These are phyloP conservation scores for Aspergillus nidulans DNA, from an alignment of 495 filamentous ascomycete species.

Conservation along the genomic window DNA sequence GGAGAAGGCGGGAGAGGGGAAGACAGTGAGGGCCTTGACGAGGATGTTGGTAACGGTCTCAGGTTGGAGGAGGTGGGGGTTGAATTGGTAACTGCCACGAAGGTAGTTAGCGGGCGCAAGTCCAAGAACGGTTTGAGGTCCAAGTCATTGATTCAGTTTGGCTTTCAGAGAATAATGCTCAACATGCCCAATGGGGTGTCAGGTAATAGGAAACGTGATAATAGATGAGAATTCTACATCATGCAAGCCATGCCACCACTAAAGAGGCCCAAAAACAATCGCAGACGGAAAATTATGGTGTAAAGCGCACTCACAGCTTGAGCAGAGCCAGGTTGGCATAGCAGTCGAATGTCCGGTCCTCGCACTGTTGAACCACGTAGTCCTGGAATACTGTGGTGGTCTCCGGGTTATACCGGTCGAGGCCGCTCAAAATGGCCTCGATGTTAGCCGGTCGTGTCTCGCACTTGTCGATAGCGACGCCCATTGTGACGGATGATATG, in stretches of 20 bases:
- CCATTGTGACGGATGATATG: constrained; percentile 29
- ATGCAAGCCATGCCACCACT: constrained; percentile 18
- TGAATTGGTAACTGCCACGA: constrained; percentile 88
- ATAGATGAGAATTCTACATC: constrained; percentile 61
- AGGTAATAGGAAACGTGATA: constrained; percentile 99
- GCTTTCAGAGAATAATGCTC: constrained; percentile 33
- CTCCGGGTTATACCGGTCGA: constrained; percentile 98
- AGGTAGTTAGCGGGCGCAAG: background rate
- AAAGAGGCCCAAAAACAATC: background rate
- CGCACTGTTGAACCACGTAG: constrained; percentile 92
- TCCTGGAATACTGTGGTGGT: constrained; percentile 91
- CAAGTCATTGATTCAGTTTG: constrained; percentile 9
- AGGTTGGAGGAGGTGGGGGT: constrained; percentile 93
- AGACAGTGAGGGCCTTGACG: constrained; percentile 94
- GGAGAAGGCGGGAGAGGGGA: constrained; percentile 93
- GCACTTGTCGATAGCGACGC: constrained; percentile 51
- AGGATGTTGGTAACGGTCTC: constrained; percentile 98
- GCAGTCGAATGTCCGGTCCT: constrained; percentile 86
- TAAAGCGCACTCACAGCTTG: constrained; percentile 80
- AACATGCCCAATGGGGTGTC: constrained; percentile 47
- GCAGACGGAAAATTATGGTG: background rate
- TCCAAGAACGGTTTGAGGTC: background rate
- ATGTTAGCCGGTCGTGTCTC: constrained; percentile 79
- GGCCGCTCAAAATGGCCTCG: constrained; percentile 81
- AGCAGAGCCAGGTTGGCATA: constrained; percentile 93